Base-by-base conservation (phyloP, 129 eudicot species). In the Glebionis coronaria region DNA sequence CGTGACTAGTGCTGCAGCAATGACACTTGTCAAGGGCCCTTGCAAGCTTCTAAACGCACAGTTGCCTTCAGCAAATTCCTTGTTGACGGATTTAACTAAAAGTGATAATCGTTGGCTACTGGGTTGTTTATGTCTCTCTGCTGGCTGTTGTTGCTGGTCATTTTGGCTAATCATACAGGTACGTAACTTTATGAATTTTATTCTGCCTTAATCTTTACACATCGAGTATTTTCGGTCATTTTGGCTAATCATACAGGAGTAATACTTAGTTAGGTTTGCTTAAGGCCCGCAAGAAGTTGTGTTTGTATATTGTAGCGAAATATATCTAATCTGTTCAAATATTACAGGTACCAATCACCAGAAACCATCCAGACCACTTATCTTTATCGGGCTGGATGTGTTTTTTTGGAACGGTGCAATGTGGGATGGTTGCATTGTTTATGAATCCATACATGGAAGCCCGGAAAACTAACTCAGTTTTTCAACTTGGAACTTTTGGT, bases 121-220 rank as follows among this genome's bases (percentile, higher is more conserved):
- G 9, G 98, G 98, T 19, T 88, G 94, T 57, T 58, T 88, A 49
- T 75, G 86, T 31, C 89, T 88, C 71, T 74, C 88, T 73, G 95
- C 57, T 18, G 88, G 89, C 75, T 44, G 79, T 65, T 79, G 78
- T 80, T 85, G 83, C 81, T 92, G 98, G 98, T 83, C 98, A 20
- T 44, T 82, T 65, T 92, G 94, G 94, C 84, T 92, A 20, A 80
- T 92, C 71, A 71, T 88, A 52, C 97, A 88, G 96, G 96, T 91
- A 76, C 14, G 40, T 23, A 14, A 28, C 59, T 16, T 10, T 18
- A 52, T 52, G 27, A 11, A 19, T 2, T 31, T 45, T 16, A 14
- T 11, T 23, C 12, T 2, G 25, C 18, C 4, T 25, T 6, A 25
- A 44, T 9, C 11, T 5, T 56, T 12, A 56, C 13, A 23, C 40